A percentile compares a stretch with the other conserved stretches of the same genome.
These are phyloP conservation scores for Paraphaeosphaeria minitans DNA, from an alignment of 2,329 filamentous ascomycete species.

Conservation along the genomic window DNA sequence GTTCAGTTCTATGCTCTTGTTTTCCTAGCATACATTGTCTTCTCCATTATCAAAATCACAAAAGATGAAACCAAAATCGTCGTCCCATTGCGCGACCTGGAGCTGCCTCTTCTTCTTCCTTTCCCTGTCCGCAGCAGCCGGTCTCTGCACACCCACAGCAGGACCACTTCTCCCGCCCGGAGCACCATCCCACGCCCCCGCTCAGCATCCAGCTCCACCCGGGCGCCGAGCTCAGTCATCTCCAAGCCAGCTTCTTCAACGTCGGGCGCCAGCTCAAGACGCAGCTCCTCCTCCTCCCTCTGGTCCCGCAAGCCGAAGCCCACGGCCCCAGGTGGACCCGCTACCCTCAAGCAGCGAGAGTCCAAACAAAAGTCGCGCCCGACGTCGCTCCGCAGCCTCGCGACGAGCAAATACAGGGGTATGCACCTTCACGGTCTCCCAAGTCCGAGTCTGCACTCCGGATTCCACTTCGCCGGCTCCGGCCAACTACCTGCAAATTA, in stretches of 20 bases:
- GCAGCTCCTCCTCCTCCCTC: slow-evolving; percentile 7
- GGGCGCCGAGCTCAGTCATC: slow-evolving; percentile 4
- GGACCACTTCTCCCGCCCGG: slow-evolving; percentile 8
- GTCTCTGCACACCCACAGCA: slow-evolving; percentile 7
- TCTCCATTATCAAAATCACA: slow-evolving; percentile 10
- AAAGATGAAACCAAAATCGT: slow-evolving; percentile 13
- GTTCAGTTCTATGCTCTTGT: slow-evolving; percentile 15
- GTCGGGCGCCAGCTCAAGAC: slow-evolving; percentile 6
- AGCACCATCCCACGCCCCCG: slow-evolving; percentile 3
- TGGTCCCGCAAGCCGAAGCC: slow-evolving; percentile 7
- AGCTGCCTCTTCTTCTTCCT: slow-evolving; percentile 10
- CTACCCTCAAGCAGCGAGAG: not conserved
- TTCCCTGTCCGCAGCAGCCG: slow-evolving; percentile 11
- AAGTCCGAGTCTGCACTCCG: slow-evolving; percentile 12
- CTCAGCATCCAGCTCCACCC: slow-evolving; percentile 5
- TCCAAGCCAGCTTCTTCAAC: slow-evolving; percentile 1
- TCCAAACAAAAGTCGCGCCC: slow-evolving; percentile 7
- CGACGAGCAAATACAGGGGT: slow-evolving; percentile 3
- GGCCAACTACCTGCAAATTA: slow-evolving; percentile 14
- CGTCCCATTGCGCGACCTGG: slow-evolving; percentile 10
- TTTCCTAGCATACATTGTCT: slow-evolving; percentile 14
- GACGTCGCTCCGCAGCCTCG: slow-evolving; percentile 10
- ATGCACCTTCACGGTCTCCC: slow-evolving; percentile 14
- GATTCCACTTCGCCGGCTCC: slow-evolving; percentile 1
- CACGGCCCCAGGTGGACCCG: slow-evolving; percentile 8